Base-by-base conservation (phyloP, 352 stramenopile genomes). In the Phytophthora parvispora region DNA sequence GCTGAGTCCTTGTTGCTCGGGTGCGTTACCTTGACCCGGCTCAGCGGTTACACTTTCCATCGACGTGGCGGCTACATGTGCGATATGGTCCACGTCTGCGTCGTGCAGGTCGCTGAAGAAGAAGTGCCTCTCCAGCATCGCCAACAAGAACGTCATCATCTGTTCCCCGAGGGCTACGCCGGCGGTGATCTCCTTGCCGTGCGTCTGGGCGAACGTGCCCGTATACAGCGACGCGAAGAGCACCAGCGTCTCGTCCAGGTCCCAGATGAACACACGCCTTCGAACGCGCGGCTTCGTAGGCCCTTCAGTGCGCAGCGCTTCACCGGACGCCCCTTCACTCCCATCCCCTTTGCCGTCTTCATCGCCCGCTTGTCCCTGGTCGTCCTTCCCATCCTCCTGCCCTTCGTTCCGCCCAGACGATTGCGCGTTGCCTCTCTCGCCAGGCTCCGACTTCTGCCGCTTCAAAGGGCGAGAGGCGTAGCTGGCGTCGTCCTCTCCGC, bases 141-240 rank as follows among this genome's bases (percentile, higher is more conserved):
- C 78, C 28, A 95, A 56, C 55, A 95, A 62, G 69, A 94, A 95
- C 24, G 80, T 87, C 88, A 95, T 95, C 88, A 95, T 95, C 67
- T 92, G 84, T 64, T 95, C 82, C 24, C 88, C 88, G 5, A 95
- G 75, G 28, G 71, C 78, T 18, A 94, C 77, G 52, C 88, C 86
- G 13, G 69, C 74, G 1, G 80, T 75, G 45, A 88, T 64, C 40
- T 91, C 86, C 50, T 90, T 90, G 25, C 80, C 78, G 49, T 90
- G 81, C 8, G 65, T 72, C 28, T 86, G 78, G 22, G 88, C 88
- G 43, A 93, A 95, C 9, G 80, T 67, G 15, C 88, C 86, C 18
- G 81, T 93, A 66, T 90, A 95, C 49, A 95, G 71, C 54, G 86
- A 95, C 24, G 85, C 87, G 58, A 95, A 94, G 20, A 95, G 75